phyloP scores from a whole-genome alignment of 2,329 filamentous ascomycete genomes.

The Geosmithia morbida region DNA sequence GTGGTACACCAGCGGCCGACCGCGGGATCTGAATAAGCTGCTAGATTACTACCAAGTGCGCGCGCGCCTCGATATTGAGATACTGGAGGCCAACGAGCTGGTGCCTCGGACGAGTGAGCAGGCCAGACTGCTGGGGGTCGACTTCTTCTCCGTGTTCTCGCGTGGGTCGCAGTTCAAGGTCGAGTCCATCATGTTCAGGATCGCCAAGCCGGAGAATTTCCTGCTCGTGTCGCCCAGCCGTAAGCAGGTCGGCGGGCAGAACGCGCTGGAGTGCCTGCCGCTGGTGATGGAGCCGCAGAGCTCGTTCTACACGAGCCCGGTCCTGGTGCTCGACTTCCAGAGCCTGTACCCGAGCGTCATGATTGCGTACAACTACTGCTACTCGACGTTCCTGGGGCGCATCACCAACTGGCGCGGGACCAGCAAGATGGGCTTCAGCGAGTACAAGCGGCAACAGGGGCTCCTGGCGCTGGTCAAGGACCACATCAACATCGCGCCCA shows the following conservation, averaged over 20 bases:
- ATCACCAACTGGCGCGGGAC: conserved; percentile 77
- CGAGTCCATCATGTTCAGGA: conserved; percentile 96
- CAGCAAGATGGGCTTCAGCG: conserved; percentile 88
- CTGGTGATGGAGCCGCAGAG: conserved; percentile 97
- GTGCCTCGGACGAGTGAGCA: conserved; percentile 86
- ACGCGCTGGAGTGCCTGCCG: conserved; percentile 85
- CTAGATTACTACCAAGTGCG: conserved; percentile 65
- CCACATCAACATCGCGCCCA: conserved; percentile 82
- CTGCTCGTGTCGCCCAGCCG: conserved; percentile 78
- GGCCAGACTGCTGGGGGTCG: conserved; percentile 78
- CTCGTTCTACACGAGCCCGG: conserved; percentile 78
- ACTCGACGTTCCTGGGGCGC: conserved; percentile 87
- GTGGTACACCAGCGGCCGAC: conserved; percentile 63
- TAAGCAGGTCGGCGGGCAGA: conserved; percentile 87
- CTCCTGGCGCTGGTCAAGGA: conserved; percentile 68
- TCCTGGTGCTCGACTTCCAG: conserved; percentile 90
- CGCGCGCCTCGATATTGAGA: conserved; percentile 73
- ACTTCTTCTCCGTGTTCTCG: conserved; percentile 94
- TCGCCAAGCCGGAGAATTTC: conserved; percentile 93
- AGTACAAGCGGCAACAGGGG: conserved; percentile 65
- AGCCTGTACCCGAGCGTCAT: conserved; percentile 94
- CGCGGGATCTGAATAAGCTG: conserved; percentile 57
- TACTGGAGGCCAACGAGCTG: conserved; percentile 80
- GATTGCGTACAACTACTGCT: conserved; percentile 99
- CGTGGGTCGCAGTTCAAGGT: conserved; percentile 97